phyloP scores from a whole-genome alignment of 768 basidiomycete species.

The Hypsizygus marmoreus region DNA sequence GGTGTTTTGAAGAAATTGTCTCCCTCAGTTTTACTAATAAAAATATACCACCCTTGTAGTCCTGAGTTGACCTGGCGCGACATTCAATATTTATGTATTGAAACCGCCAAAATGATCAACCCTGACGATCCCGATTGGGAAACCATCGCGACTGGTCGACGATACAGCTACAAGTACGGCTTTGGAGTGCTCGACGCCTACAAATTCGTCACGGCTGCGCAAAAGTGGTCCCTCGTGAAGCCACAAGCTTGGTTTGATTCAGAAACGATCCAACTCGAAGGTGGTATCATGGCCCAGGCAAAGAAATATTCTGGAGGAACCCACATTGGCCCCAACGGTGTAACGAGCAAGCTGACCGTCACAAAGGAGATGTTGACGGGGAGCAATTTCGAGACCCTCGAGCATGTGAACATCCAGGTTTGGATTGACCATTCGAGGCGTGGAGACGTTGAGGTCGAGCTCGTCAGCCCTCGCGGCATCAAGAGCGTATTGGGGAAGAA shows the following conservation, averaged over 20 bases:
- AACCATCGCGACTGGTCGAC: constrained; percentile 64
- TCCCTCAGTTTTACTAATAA: constrained; percentile 9
- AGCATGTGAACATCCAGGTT: constrained; percentile 90
- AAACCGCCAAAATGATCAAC: constrained; percentile 77
- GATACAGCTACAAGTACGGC: constrained; percentile 88
- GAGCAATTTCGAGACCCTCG: constrained; percentile 84
- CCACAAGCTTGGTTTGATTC: constrained; percentile 90
- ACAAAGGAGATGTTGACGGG: constrained; percentile 64
- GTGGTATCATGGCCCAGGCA: constrained; percentile 55
- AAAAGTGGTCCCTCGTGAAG: constrained; percentile 84
- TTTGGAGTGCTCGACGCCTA: constrained; percentile 89
- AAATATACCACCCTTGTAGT: too few species aligned
- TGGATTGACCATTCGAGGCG: constrained; percentile 86
- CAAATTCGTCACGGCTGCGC: constrained; percentile 77
- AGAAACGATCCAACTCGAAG: constrained; percentile 64
- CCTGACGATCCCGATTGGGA: constrained; percentile 94
- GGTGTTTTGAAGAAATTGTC: constrained; percentile 9
- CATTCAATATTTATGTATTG: constrained; percentile 85
- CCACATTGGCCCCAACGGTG: constrained; percentile 62
- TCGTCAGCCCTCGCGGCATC: constrained; percentile 83
- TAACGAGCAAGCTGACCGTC: constrained; percentile 67
- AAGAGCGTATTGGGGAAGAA: constrained; percentile 79
- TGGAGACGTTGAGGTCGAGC: constrained; percentile 92
- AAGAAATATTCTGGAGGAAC: constrained; percentile 63
- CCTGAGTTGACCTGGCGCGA: constrained; percentile 99